These are phyloP conservation scores for Eutrema japonicum DNA, from an alignment of 345 rosid species.

Conservation along the genomic window DNA sequence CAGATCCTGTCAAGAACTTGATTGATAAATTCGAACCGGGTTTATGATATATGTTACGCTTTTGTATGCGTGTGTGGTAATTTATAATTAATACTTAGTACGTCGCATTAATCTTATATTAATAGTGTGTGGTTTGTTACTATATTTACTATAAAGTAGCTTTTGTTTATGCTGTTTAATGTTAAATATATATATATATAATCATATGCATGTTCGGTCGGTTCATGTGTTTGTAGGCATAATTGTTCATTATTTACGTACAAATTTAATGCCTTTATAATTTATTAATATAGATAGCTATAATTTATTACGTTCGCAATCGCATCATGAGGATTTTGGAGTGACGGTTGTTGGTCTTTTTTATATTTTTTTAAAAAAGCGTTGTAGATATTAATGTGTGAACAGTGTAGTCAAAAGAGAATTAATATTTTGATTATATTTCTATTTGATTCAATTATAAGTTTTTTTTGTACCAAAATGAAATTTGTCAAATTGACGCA, in stretches of 20 bases:
- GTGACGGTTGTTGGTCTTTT: background rate
- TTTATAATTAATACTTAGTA: constrained; percentile 2
- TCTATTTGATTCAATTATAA: background rate
- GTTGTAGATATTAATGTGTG: background rate
- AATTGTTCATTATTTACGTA: constrained; percentile 7
- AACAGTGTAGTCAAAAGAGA: constrained; percentile 3
- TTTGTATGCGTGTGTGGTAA: constrained; percentile 16
- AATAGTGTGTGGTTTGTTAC: constrained; percentile 9
- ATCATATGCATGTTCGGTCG: constrained; percentile 13
- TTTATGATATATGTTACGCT: constrained; percentile 8
- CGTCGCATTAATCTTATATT: constrained; percentile 9
- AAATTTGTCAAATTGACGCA: constrained; percentile 19
- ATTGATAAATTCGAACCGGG: constrained; percentile 10
- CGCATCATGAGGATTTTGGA: constrained; percentile 17
- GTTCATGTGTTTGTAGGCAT: constrained; percentile 17
- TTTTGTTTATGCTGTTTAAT: constrained; percentile 10
- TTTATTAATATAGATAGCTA: background rate
- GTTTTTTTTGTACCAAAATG: constrained; percentile 5
- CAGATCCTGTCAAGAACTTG: constrained; percentile 55
- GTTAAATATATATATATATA: constrained; percentile 27
- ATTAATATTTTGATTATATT: constrained; percentile 21
- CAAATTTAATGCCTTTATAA: background rate
- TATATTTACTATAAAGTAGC: constrained; percentile 10
- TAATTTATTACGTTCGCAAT: background rate
- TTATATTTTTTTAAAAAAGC: background rate